Percentiles rank a stretch among this genome's conserved stretches.
Evolutionary conservation across 2,329 filamentous ascomycete genomes (phyloP).

Genomic region (Xylaria sp.): DNA sequence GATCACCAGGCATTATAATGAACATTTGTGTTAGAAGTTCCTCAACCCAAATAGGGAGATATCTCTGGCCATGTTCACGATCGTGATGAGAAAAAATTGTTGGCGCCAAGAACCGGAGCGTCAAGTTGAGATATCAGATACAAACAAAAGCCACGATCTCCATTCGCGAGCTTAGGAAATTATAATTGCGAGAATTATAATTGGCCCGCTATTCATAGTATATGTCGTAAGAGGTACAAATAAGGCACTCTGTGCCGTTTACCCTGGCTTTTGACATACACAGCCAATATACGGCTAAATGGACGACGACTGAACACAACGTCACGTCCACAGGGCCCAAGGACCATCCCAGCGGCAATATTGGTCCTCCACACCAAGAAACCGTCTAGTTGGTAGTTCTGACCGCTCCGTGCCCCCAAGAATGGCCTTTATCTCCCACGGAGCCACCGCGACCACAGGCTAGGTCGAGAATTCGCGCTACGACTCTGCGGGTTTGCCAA

Average conservation of each 20-base stretch:
- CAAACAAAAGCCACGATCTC: conserved; percentile 11
- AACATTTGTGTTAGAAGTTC: too few species aligned
- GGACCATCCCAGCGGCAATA: conserved; percentile 39
- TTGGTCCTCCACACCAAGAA: conserved; percentile 9
- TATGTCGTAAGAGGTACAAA: conserved; percentile 35
- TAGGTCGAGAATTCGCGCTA: conserved; percentile 18
- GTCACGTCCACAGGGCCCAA: conserved; percentile 41
- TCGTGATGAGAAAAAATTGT: neutral
- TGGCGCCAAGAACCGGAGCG: conserved; percentile 10
- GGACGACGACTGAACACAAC: conserved; percentile 35
- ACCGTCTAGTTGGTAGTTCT: conserved; percentile 6
- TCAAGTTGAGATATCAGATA: conserved; percentile 3
- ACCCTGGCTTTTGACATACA: conserved; percentile 39
- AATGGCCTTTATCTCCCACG: conserved; percentile 33
- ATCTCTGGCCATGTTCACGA: neutral
- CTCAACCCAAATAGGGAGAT: neutral
- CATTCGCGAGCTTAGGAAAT: neutral
- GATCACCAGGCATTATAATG: neutral
- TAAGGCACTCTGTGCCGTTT: conserved; percentile 37
- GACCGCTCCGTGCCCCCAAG: conserved; percentile 44
- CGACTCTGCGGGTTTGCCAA: conserved; percentile 38
- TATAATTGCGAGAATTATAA: conserved; percentile 29
- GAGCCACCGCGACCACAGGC: conserved; percentile 24
- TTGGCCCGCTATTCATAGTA: conserved; percentile 44
- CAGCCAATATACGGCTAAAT: conserved; percentile 49